Base-by-base conservation (phyloP, 2,329 filamentous ascomycete genomes). In the Pestalotiopsis sp. region DNA sequence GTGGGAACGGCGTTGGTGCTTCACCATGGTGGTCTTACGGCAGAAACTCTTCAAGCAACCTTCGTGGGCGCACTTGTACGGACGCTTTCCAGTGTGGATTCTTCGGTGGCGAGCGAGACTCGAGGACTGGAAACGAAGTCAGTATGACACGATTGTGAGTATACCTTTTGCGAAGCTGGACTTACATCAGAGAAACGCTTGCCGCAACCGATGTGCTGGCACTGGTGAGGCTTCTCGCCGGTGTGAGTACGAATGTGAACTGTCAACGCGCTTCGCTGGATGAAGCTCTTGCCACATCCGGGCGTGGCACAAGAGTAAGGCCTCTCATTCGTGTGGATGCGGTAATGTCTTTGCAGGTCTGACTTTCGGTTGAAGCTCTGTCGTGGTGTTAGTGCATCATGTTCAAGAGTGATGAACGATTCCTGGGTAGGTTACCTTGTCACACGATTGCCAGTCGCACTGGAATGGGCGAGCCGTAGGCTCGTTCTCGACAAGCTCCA, bases 341-440 rank as follows among this genome's bases (percentile, higher is more conserved):
- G 86, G 76, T 91, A 91, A 76, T 92, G 90, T 76, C 90, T 85
- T 75, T 91, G 89, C 70, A 92, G 81, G 74, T 92, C 90, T 20
- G 90, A 92, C 79, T 92, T 92, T 75, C 90, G 85, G 79, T 92
- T 92, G 83, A 92, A 92, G 80, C 88, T 90, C 90, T 92, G 73
- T n/a, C 31, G 57, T 67, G 23, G 41, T 67, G 66, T 72, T 23
- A 74, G 68, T 58, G 64, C 66, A 67, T 75, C 56, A 58, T 17
- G 25, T 14, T 4, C 14, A 38, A 38, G 9, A 12, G 52, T n/a
- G 25, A 9, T 13, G 59, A 31, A 49, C 23, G 61, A 25, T 17
- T 23, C 45, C 23, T 38, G 23, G 52, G 52, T 56, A 52, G 78
- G 84, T 69, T 79, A 91, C 89, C 84, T 91, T 91, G 75, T 82